phyloP scores from a whole-genome alignment of 805 yeast species.

The Wickerhamomyces pijperi region DNA sequence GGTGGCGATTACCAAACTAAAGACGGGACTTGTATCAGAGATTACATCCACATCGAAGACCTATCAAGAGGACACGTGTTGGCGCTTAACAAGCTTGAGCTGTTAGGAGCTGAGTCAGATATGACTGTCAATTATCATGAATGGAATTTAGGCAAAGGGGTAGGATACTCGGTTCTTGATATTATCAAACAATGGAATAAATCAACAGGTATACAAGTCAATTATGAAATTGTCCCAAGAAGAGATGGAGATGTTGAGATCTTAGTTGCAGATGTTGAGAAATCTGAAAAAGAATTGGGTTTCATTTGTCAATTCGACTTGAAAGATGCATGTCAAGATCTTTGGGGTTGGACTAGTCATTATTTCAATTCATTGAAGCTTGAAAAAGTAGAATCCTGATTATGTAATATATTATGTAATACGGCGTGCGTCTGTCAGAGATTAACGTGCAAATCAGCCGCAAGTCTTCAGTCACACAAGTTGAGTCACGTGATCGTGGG shows the following conservation, averaged over 20 bases:
- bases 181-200: slow-evolving; percentile 53
- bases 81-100: slow-evolving; percentile 45
- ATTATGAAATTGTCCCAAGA: slow-evolving; percentile 54
- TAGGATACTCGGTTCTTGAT: slow-evolving; percentile 69
- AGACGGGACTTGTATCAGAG: slow-evolving; percentile 77
- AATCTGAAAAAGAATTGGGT: slow-evolving; percentile 54
- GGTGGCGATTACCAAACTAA: slow-evolving; percentile 62
- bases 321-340: slow-evolving; percentile 55
- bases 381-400: too few relatives aligned
- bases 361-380: too few relatives aligned
- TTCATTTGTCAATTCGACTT: slow-evolving; percentile 52
- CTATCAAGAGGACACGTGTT: slow-evolving; percentile 70
- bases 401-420: too few relatives aligned
- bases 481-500: too few relatives aligned
- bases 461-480: too few relatives aligned
- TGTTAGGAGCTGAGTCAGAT: too few relatives aligned
- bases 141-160: slow-evolving; percentile 80
- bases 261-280: slow-evolving; percentile 57
- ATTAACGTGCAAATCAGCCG: too few relatives aligned
- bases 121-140: slow-evolving; percentile 58
- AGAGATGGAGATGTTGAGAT: slow-evolving; percentile 70
- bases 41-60: slow-evolving; percentile 73
- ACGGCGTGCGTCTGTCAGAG: too few relatives aligned
- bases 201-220: slow-evolving; percentile 53
- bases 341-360: slow-evolving; percentile 62